Conservation (phyloP, 345 rosid genomes). For the Eucalyptus sp. region DNA sequence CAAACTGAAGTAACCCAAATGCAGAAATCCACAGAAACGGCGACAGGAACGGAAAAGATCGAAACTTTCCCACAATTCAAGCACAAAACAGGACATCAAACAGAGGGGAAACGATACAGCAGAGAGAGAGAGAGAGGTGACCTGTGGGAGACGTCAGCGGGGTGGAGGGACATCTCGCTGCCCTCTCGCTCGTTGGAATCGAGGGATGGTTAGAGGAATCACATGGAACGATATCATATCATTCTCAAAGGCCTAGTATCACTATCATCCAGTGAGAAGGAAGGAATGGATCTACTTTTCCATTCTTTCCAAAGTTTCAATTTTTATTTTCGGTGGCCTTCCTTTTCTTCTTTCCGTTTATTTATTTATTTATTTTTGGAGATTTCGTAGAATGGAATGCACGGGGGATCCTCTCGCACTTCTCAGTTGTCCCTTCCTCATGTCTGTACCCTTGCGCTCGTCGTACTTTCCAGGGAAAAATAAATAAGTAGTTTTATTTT, state of each 20-base stretch:
- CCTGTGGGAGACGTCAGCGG: slow-evolving; percentile 41
- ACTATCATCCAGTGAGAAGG: background rate
- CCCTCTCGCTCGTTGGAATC: background rate
- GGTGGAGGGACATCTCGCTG: slow-evolving; percentile 3
- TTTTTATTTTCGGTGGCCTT: background rate
- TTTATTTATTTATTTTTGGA: background rate
- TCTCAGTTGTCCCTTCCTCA: background rate
- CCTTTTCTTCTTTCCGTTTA: background rate
- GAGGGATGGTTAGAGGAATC: background rate
- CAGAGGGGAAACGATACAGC: background rate
- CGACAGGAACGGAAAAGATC: background rate
- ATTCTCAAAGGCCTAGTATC: background rate
- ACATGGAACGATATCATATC: background rate
- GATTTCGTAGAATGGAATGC: background rate
- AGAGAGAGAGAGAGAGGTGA: background rate
- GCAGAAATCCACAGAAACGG: background rate
- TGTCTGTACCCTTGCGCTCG: background rate
- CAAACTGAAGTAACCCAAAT: background rate
- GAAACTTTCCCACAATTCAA: background rate
- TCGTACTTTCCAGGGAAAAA: background rate
- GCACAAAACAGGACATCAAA: background rate
- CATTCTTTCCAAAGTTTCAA: background rate
- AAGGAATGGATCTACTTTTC: background rate
- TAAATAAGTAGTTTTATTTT: no score
- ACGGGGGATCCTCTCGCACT: background rate